These are phyloP conservation scores for Cruciata laevipes DNA, from an alignment of 257 asterid genomes.

Conservation along the genomic window DNA sequence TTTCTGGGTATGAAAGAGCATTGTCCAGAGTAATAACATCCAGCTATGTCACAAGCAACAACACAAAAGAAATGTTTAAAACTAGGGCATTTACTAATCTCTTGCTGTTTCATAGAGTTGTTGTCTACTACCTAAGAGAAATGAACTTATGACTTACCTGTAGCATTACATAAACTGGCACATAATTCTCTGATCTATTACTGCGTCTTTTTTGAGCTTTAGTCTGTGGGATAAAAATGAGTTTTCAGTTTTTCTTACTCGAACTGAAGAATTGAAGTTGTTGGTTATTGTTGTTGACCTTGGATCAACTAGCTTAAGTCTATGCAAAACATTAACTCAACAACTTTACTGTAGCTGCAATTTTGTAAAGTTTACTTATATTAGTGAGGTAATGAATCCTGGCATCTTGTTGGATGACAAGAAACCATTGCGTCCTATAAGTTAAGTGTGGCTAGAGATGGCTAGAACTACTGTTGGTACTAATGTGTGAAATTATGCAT, in stretches of 20 bases:
- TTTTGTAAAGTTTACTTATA: background rate
- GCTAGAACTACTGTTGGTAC: background rate
- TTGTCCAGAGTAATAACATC: slow-evolving; percentile 53
- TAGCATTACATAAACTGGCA: slow-evolving; percentile 72
- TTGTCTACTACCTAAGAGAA: slow-evolving; percentile 3
- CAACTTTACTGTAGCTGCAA: too few relatives aligned
- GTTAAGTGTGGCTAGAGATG: background rate
- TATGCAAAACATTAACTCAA: too few relatives aligned
- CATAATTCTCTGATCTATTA: slow-evolving; percentile 38
- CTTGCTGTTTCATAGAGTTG: background rate
- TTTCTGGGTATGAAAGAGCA: slow-evolving; percentile 33
- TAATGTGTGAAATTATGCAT: background rate
- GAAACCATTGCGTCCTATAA: too few relatives aligned
- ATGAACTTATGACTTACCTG: slow-evolving; percentile 31
- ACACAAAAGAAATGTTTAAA: background rate
- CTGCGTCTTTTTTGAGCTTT: slow-evolving; percentile 14
- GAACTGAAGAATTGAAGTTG: background rate
- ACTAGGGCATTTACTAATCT: background rate
- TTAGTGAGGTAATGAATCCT: background rate
- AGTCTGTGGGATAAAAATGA: slow-evolving; percentile 20
- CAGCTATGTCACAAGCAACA: slow-evolving; percentile 35
- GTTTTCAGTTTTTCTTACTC: background rate
- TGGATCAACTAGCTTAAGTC: background rate
- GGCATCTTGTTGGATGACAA: too few relatives aligned
- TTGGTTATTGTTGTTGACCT: background rate